Evolutionary conservation across 192 early-diverging fungal species (phyloP), one percentile per base, ranked within the genome.

Genomic region (Backusella australiensis): DNA sequence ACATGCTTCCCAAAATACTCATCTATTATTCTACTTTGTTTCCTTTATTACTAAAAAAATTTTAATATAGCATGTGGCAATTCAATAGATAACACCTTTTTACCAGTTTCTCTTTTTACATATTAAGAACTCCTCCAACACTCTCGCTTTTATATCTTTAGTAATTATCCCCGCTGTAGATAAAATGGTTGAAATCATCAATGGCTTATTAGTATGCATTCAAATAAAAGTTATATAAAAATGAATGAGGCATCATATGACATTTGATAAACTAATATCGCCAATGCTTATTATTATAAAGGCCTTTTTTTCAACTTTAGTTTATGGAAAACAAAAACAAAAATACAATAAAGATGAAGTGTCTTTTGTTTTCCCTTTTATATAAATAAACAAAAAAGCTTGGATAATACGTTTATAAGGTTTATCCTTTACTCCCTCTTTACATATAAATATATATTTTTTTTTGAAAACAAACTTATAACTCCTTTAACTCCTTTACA

Each of bases 151-250:
- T 63, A 63, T 63, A 63, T 63, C 56, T 63, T 63, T 63, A 63
- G 56, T 29, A 26, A 63, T 63, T 63, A 23, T 63, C 56, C 56
- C 56, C 56, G 56, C 56, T 63, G 56, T 63, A 63, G 56, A 63
- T 63, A 63, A 63, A 63, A 63, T 29, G 26, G 23, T 63, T 63
- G 56, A 29, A 63, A 63, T 59, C 23, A 26, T 11, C 53, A 63
- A 63, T 63, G 56, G 23, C 23, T 63, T 23, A 63, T 63, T 63
- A 63, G 56, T 12, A 63, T 63, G 56, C 56, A 63, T 63, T 63
- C 56, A 63, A 26, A 59, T 59, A 59, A 59, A 63, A 21, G 23
- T 29, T 29, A 63, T 19, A 21, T n/a, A 63, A 3, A 63, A 29
- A 12, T 7, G n/a, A 29, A 29, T 21, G 56, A 63, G 56, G 3